Conservation (phyloP, 768 basidiomycete species). For the Boletus sensibilis region DNA sequence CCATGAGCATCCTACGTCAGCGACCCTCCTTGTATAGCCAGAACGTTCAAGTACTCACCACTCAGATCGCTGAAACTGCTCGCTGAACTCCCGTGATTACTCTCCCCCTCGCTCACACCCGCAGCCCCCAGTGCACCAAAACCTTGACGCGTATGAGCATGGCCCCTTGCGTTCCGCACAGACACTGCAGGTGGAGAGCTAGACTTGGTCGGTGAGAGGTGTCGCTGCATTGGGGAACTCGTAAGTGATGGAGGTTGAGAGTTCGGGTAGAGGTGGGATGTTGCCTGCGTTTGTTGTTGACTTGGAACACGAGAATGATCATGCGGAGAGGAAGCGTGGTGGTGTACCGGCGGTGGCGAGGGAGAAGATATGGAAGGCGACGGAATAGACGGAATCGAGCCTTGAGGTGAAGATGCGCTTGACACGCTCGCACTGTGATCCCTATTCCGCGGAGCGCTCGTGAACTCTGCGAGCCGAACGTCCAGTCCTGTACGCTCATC, state of each 20-base stretch:
- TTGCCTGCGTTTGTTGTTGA: constrained; percentile 9
- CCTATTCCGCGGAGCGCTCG: constrained; percentile 38
- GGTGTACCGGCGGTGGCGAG: constrained; percentile 35
- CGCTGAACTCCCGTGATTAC: constrained; percentile 67
- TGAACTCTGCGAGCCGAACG: constrained; percentile 37
- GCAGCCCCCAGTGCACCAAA: constrained; percentile 41
- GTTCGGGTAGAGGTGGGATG: constrained; percentile 10
- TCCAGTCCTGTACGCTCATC: constrained; percentile 26
- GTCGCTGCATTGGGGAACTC: constrained; percentile 44
- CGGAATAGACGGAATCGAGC: constrained; percentile 80
- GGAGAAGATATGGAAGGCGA: constrained; percentile 64
- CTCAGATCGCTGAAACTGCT: constrained; percentile 88
- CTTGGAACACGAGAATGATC: constrained; percentile 1
- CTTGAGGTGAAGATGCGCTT: constrained; percentile 69
- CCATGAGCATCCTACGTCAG: background rate
- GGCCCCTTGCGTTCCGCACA: constrained; percentile 52
- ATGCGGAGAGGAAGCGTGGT: constrained; percentile 23
- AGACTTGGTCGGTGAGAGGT: constrained; percentile 54
- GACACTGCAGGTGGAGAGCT: constrained; percentile 62
- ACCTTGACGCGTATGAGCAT: constrained; percentile 47
- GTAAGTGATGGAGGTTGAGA: constrained; percentile 19
- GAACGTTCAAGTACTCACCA: constrained; percentile 46
- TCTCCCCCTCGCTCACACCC: constrained; percentile 52
- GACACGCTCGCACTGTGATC: constrained; percentile 73
- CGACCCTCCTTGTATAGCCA: background rate